phyloP scores from a whole-genome alignment of 176 grass and related monocot genomes.

The Thinopyrum elongatum region DNA sequence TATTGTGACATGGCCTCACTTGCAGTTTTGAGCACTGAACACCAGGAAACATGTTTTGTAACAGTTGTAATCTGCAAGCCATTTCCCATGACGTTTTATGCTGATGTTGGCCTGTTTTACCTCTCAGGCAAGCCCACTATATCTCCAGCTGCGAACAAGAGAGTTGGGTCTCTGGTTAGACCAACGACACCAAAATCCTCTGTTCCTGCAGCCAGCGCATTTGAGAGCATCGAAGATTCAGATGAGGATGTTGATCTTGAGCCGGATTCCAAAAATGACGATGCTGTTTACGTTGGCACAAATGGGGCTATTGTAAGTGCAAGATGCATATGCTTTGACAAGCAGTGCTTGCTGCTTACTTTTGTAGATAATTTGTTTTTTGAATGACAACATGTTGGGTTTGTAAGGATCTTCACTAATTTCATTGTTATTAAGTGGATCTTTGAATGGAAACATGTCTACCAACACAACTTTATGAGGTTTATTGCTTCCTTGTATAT shows the following conservation, averaged over 20 bases:
- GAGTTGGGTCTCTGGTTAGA: conserved; percentile 40
- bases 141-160: conserved; percentile 62
- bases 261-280: conserved; percentile 52
- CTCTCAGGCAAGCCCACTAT: conserved; percentile 39
- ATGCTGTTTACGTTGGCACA: conserved; percentile 40
- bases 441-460: neutral
- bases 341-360: neutral
- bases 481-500: conserved; percentile 3
- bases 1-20: neutral
- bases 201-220: conserved; percentile 44
- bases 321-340: conserved; percentile 13
- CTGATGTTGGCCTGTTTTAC: conserved; percentile 7
- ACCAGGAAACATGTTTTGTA: neutral
- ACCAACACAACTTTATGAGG: neutral
- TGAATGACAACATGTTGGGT: neutral
- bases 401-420: neutral
- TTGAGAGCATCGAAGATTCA: conserved; percentile 67
- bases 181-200: conserved; percentile 75
- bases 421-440: conserved; percentile 5
- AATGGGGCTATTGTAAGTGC: conserved; percentile 70
- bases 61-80: neutral
- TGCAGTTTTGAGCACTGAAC: neutral
- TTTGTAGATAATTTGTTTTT: neutral
- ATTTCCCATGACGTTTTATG: neutral
- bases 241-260: conserved; percentile 71